Base-by-base conservation (phyloP, 768 basidiomycete species). In the Lactarius quietus region DNA sequence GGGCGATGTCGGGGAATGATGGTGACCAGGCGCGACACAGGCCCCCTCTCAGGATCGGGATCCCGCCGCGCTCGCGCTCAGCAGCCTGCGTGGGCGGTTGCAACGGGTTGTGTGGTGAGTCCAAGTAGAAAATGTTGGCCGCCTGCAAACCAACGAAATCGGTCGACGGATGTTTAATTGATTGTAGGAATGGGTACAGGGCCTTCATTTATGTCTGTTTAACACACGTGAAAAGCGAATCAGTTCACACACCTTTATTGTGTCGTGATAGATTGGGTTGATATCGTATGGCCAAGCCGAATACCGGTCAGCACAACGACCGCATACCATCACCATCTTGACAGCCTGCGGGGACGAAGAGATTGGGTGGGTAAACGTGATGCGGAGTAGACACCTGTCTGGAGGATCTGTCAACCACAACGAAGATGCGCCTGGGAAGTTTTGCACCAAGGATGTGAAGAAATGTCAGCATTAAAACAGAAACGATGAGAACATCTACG, bases 241-340 rank as follows among this genome's bases (percentile, higher is more conserved):
- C 23, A 3, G 36, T 0, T 26, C 6, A 63, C 81, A 61, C 51
- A 86, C 89, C 81, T 90, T 91, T 74, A 92, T 79, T 54, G 89
- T 87, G 35, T 95, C 90, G 74, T 95, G 88, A 78, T 98, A 98
- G 15, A 98, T 93, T 14, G 94, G 90, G 52, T 96, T 93, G 39
- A 98, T 78, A 1, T 8, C 33, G 4, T 33, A 3, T 33, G 8
- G 8, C 96, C 96, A 20, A 99, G 78, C 56, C 96, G 80, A n/a
- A 96, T 83, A 14, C 93, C 93, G 53, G 97, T 82, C 17, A 99
- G 80, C 0, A 99, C 82, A 17, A 98, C 79, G 0, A 98, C 96
- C 0, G 92, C 89, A 35, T 85, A 83, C 63, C 83, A 84, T 7
- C 94, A 95, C 95, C 95, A 98, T 18, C 63, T 68, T 41, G 68